Evolutionary conservation across 2,329 filamentous ascomycete genomes (phyloP).

Genomic region (Malbranchea cinnamomea): DNA sequence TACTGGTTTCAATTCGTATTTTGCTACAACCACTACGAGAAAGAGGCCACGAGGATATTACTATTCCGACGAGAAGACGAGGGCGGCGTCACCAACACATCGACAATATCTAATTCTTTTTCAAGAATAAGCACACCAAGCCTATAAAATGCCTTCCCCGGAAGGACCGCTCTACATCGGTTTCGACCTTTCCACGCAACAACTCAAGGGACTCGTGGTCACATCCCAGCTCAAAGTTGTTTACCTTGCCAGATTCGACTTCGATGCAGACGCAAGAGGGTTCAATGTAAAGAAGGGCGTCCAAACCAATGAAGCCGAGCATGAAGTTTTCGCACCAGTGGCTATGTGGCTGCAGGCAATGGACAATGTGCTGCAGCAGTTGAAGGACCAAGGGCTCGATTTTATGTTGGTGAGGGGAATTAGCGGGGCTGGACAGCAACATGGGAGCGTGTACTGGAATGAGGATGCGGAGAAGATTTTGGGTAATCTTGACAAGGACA

Average conservation of each 20-base stretch:
- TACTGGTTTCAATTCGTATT: no score
- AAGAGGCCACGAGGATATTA: no score
- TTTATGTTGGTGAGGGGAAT: conserved; percentile 64
- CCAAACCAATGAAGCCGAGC: conserved; percentile 61
- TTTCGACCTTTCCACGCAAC: conserved; percentile 92
- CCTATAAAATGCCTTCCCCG: conserved; percentile 6
- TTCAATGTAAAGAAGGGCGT: conserved; percentile 84
- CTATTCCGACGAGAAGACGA: no score
- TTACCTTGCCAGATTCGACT: conserved; percentile 82
- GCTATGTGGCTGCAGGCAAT: conserved; percentile 90
- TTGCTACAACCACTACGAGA: no score
- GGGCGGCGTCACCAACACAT: no score
- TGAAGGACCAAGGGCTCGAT: conserved; percentile 55
- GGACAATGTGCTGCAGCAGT: conserved; percentile 63
- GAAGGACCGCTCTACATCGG: conserved; percentile 64
- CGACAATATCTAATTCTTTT: no score
- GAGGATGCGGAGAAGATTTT: conserved; percentile 52
- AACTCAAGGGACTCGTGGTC: conserved; percentile 86
- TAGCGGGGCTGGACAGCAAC: conserved; percentile 89
- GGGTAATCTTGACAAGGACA: conserved; percentile 41
- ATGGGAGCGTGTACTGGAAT: conserved; percentile 93
- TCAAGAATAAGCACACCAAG: no score
- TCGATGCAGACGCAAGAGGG: conserved; percentile 66
- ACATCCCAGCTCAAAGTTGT: conserved; percentile 66
- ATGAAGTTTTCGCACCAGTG: conserved; percentile 85